Evolutionary conservation across 176 grass and related monocot species (phyloP).

Genomic region (Carex pumila): DNA sequence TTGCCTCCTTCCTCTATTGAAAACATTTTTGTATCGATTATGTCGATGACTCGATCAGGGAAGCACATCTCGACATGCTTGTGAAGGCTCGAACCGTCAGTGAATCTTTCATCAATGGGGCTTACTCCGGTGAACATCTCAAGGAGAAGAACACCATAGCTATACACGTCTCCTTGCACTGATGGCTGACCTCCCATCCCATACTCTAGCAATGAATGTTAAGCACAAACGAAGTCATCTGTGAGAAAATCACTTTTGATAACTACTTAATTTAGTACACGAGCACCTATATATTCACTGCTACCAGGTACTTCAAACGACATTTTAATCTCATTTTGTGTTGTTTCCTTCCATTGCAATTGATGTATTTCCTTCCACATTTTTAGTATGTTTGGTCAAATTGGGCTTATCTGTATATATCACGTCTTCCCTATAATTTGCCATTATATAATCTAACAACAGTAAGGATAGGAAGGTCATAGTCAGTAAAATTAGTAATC

Average conservation of each 20-base stretch:
- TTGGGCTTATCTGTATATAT: no score
- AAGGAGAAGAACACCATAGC: slow-evolving; percentile 51
- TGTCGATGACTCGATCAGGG: not conserved
- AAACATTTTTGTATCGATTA: slow-evolving; percentile 6
- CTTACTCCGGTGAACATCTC: slow-evolving; percentile 43
- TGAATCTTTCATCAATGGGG: slow-evolving; percentile 28
- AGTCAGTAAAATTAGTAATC: not conserved
- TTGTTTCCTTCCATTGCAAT: not conserved
- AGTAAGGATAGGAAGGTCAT: not conserved
- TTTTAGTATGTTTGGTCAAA: not conserved
- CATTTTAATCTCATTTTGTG: not conserved
- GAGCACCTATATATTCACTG: not conserved
- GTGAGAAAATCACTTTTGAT: not conserved
- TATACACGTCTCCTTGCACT: slow-evolving; percentile 28
- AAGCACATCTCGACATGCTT: not conserved
- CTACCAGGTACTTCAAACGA: not conserved
- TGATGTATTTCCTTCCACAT: not conserved
- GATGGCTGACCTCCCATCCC: slow-evolving; percentile 25
- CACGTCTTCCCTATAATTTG: not conserved
- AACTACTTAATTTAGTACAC: not conserved
- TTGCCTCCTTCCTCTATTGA: not conserved
- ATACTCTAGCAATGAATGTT: slow-evolving; percentile 15
- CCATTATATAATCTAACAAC: not conserved
- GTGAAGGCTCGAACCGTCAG: slow-evolving; percentile 22
- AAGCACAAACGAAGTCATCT: not conserved